phyloP scores from a whole-genome alignment of 257 asterid species.

The Linderniella brevidens region DNA sequence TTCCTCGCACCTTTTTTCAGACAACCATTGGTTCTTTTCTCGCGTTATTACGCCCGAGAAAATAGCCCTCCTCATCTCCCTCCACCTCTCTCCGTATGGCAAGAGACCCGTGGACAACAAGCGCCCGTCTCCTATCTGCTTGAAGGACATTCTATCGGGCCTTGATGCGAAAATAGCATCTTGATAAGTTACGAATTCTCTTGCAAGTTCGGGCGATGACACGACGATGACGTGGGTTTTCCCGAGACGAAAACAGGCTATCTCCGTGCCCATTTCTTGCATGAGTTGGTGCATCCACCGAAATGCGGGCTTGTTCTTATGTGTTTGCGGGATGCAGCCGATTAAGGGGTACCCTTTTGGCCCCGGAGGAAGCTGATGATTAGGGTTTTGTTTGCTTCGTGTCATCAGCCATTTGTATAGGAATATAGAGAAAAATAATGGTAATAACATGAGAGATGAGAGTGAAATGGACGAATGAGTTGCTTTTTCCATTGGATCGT shows the following conservation, averaged over 20 bases:
- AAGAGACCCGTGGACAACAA: not conserved
- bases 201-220: not conserved
- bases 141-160: not conserved
- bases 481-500: too few species aligned
- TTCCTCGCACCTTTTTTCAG: not conserved
- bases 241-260: not conserved
- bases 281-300: not conserved
- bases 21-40: not conserved
- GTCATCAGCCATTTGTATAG: too few species aligned
- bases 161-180: not conserved
- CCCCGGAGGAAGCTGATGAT: slow-evolving; percentile 1
- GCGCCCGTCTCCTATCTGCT: not conserved
- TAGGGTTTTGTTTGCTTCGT: too few species aligned
- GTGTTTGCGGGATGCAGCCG: not conserved
- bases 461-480: too few species aligned
- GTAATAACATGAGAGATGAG: too few species aligned
- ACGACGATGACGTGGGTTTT: not conserved
- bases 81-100: not conserved
- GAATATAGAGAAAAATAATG: too few species aligned
- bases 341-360: not conserved
- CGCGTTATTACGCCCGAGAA: not conserved
- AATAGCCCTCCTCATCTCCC: too few species aligned
- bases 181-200: not conserved
- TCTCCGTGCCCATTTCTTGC: not conserved
- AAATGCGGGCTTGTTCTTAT: not conserved